These are phyloP conservation scores for Penicillium paxilli DNA, from an alignment of 495 filamentous ascomycete species.

Conservation along the genomic window DNA sequence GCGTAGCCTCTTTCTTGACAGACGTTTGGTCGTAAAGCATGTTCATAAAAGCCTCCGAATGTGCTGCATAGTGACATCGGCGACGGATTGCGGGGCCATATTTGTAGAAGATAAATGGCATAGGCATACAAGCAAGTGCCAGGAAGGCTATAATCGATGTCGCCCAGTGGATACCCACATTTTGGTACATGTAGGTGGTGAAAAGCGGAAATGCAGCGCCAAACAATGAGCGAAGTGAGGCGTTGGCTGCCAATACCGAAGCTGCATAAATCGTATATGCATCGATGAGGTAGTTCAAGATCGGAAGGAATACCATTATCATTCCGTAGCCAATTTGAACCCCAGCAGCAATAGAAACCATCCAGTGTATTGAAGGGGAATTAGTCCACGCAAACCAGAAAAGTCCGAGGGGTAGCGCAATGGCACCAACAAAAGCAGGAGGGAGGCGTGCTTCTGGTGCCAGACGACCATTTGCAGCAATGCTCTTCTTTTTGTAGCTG, in stretches of 20 bases:
- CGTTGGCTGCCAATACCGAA: conserved; percentile 65
- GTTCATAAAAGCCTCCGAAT: conserved; percentile 42
- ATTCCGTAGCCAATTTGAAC: conserved; percentile 64
- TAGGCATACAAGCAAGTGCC: conserved; percentile 47
- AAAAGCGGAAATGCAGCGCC: conserved; percentile 74
- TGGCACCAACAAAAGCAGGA: background rate
- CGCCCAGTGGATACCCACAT: conserved; percentile 71
- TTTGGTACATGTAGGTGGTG: conserved; percentile 62
- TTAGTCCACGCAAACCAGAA: conserved; percentile 61
- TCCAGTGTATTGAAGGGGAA: conserved; percentile 58
- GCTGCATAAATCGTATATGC: conserved; percentile 68
- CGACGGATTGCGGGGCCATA: conserved; percentile 60
- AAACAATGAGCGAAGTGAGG: conserved; percentile 56
- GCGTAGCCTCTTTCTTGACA: too few species aligned
- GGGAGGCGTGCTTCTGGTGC: background rate
- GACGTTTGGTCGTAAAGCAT: background rate
- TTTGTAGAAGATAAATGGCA: conserved; percentile 66
- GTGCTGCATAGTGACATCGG: conserved; percentile 63
- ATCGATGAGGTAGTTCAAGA: conserved; percentile 69
- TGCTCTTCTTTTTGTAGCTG: conserved; percentile 1
- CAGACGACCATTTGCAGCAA: background rate
- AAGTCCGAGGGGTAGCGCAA: conserved; percentile 29
- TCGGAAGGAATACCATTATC: conserved; percentile 59
- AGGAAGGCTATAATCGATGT: conserved; percentile 35
- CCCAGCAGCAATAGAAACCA: conserved; percentile 54